phyloP scores from a whole-genome alignment of 164 flowering plant genomes.

The Saururus chinensis region DNA sequence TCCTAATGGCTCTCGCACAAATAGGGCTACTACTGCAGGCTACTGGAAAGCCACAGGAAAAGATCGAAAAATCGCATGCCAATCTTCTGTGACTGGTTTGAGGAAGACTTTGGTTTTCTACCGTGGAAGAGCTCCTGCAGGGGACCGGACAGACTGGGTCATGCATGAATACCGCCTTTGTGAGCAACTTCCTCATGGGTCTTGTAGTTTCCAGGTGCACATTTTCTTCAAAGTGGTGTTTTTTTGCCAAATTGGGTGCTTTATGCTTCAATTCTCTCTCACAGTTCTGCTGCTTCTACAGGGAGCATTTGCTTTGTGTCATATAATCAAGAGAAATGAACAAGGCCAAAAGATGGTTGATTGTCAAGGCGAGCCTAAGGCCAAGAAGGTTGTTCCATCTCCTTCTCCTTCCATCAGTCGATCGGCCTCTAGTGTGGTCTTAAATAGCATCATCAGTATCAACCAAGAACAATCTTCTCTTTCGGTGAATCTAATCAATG shows the following conservation, averaged over 20 bases:
- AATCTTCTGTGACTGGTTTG: conserved; percentile 44
- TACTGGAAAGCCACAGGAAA: conserved; percentile 99
- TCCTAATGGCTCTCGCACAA: conserved; percentile 83
- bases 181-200: conserved; percentile 48
- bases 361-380: conserved; percentile 25
- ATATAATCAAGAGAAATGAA: conserved; percentile 59
- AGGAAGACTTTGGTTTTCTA: conserved; percentile 87
- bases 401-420: conserved; percentile 23
- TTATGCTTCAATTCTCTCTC: neutral
- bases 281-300: conserved; percentile 10
- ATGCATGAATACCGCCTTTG: conserved; percentile 93
- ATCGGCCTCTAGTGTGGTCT: conserved; percentile 10
- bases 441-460: conserved; percentile 25
- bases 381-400: conserved; percentile 21
- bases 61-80: conserved; percentile 61
- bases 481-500: conserved; percentile 18
- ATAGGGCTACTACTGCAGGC: conserved; percentile 86
- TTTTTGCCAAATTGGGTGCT: neutral
- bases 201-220: conserved; percentile 40
- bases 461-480: conserved; percentile 22
- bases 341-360: conserved; percentile 20
- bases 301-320: conserved; percentile 86
- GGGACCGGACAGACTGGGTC: conserved; percentile 80
- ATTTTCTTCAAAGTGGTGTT: neutral
- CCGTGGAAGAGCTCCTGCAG: conserved; percentile 76